Evolutionary conservation across 2,329 filamentous ascomycete species (phyloP).

Genomic region (Colletotrichum sp.): DNA sequence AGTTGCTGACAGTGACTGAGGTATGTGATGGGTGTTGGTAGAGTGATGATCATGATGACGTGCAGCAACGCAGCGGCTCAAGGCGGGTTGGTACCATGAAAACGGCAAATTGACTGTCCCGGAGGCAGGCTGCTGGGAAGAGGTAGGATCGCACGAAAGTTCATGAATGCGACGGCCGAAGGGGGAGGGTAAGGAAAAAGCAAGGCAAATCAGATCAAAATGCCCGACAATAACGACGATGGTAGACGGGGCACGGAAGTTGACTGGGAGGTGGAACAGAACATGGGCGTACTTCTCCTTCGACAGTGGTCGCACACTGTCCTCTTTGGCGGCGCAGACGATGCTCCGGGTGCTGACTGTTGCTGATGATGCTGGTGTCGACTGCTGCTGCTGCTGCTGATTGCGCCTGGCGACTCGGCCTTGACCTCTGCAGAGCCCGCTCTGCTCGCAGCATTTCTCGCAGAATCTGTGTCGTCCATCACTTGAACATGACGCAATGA

Average conservation of each 20-base stretch:
- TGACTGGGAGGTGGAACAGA: constrained; percentile 16
- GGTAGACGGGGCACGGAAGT: neutral
- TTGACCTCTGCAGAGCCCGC: constrained; percentile 20
- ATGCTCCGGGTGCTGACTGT: constrained; percentile 1
- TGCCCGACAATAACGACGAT: neutral
- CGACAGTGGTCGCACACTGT: constrained; percentile 52
- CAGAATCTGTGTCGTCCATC: constrained; percentile 21
- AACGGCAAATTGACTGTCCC: constrained; percentile 15
- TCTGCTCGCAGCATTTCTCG: constrained; percentile 22
- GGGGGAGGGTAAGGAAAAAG: neutral
- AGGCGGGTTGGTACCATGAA: constrained; percentile 9
- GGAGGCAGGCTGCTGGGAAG: constrained; percentile 22
- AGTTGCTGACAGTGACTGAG: neutral
- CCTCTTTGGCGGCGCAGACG: constrained; percentile 29
- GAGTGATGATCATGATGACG: constrained; percentile 10
- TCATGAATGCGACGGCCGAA: constrained; percentile 10
- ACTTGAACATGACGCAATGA: constrained; percentile 17
- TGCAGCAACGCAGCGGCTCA: neutral
- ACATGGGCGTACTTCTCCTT: constrained; percentile 38
- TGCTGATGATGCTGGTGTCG: neutral
- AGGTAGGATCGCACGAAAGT: constrained; percentile 22
- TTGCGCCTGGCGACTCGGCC: constrained; percentile 19
- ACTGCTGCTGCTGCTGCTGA: neutral
- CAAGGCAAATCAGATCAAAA: neutral
- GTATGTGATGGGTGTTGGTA: neutral